These are phyloP conservation scores for Penicillium thymicola DNA, from an alignment of 2,329 filamentous ascomycete genomes.

Conservation along the genomic window DNA sequence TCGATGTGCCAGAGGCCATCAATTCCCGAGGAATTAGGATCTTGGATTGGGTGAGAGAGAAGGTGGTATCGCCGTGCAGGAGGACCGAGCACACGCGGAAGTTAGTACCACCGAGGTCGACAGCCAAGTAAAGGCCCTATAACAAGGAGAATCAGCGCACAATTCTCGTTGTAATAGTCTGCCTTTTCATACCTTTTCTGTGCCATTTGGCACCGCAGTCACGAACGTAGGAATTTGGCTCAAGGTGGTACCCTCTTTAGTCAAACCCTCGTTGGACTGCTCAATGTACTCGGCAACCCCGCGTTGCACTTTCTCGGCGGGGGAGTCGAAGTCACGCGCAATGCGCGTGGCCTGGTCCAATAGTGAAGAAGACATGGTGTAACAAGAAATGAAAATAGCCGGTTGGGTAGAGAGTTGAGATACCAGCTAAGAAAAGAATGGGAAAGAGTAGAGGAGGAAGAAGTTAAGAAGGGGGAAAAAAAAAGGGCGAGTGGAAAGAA, in stretches of 20 bases:
- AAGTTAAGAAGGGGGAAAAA: neutral
- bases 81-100: conserved; percentile 95
- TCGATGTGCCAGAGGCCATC: conserved; percentile 82
- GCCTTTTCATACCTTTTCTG: conserved; percentile 71
- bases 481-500: neutral
- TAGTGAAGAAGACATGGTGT: conserved; percentile 39
- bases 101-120: conserved; percentile 97
- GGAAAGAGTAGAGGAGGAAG: neutral
- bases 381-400: conserved; percentile 5
- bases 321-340: conserved; percentile 81
- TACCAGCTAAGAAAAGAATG: neutral
- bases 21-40: conserved; percentile 83
- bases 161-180: neutral
- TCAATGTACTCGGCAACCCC: conserved; percentile 81
- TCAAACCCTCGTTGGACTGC: conserved; percentile 83
- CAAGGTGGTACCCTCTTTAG: conserved; percentile 73
- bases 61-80: conserved; percentile 90
- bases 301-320: conserved; percentile 70
- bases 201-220: conserved; percentile 91
- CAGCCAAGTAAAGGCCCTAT: conserved; percentile 89
- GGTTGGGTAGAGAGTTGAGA: neutral
- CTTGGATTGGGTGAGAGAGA: conserved; percentile 89
- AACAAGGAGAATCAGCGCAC: conserved; percentile 14
- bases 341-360: conserved; percentile 73
- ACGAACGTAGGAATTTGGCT: conserved; percentile 98